phyloP scores from a whole-genome alignment of 2,329 filamentous ascomycete species.

The Paecilomyces sp. region DNA sequence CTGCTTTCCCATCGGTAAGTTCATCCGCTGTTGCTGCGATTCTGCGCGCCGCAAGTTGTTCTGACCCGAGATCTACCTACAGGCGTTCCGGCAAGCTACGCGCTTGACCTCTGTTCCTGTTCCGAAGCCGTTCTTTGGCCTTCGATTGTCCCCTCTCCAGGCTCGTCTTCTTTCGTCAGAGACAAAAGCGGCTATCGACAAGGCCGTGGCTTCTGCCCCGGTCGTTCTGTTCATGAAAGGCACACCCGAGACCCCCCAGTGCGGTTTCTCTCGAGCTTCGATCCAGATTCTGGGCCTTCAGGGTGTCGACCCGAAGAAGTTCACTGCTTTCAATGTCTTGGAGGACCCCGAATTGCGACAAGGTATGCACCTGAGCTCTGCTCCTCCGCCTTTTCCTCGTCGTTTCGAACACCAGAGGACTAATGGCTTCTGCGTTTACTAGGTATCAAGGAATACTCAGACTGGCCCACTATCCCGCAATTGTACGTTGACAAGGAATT shows the following conservation, averaged over 20 bases:
- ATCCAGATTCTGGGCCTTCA: constrained; percentile 94
- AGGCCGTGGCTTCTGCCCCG: constrained; percentile 77
- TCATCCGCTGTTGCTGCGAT: background rate
- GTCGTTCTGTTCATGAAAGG: constrained; percentile 99
- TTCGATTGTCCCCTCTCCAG: constrained; percentile 33
- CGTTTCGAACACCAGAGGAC: background rate
- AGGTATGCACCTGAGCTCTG: constrained; percentile 47
- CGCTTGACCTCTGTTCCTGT: constrained; percentile 14
- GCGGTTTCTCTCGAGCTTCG: constrained; percentile 88
- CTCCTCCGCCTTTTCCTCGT: background rate
- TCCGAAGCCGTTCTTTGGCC: constrained; percentile 12
- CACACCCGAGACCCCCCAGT: constrained; percentile 90
- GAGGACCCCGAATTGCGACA: constrained; percentile 81
- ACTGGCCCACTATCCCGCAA: constrained; percentile 98
- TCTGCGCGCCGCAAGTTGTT: background rate
- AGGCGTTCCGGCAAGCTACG: constrained; percentile 25
- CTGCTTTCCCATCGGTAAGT: background rate
- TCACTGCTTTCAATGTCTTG: constrained; percentile 95
- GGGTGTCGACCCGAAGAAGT: constrained; percentile 90
- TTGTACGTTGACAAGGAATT: constrained; percentile 95
- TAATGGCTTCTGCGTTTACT: constrained; percentile 3
- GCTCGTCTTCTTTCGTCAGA: constrained; percentile 69
- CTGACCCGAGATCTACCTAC: background rate
- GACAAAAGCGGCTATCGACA: constrained; percentile 78
- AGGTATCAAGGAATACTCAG: constrained; percentile 99